These are phyloP conservation scores for Phylloporus sp. DNA, from an alignment of 1,284 basidiomycete species.

Conservation along the genomic window DNA sequence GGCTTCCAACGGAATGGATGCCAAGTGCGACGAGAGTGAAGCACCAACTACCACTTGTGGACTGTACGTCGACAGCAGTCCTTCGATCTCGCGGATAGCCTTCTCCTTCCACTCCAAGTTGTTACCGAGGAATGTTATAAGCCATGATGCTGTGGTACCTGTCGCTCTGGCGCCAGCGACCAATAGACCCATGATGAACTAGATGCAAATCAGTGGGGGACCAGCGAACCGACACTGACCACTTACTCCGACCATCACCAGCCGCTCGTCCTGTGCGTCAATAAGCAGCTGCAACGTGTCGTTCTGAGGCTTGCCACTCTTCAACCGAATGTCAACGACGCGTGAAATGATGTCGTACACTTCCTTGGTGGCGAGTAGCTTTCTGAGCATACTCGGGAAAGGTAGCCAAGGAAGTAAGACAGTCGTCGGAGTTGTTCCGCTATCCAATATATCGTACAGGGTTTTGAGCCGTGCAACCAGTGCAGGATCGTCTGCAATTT, in stretches of 20 bases:
- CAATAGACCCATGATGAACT: constrained; percentile 80
- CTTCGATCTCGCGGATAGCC: constrained; percentile 60
- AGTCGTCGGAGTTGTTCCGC: constrained; percentile 69
- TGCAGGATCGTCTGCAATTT: constrained; percentile 66
- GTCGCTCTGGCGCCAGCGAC: constrained; percentile 77
- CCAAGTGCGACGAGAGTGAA: constrained; percentile 52
- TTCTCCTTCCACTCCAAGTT: constrained; percentile 64
- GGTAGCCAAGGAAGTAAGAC: constrained; percentile 76
- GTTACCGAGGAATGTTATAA: constrained; percentile 67
- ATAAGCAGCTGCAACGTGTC: constrained; percentile 75
- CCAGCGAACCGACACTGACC: constrained; percentile 24
- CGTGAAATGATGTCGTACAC: constrained; percentile 68
- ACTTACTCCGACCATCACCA: constrained; percentile 69
- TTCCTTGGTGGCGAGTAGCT: constrained; percentile 68
- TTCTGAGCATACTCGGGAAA: constrained; percentile 67
- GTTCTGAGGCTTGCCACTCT: constrained; percentile 56
- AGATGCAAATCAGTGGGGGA: constrained; percentile 23
- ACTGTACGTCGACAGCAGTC: constrained; percentile 57
- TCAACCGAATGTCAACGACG: constrained; percentile 57
- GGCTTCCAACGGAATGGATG: constrained; percentile 62
- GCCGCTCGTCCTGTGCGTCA: constrained; percentile 65
- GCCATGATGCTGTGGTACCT: constrained; percentile 76
- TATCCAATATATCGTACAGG: constrained; percentile 68
- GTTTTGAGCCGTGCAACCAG: constrained; percentile 61
- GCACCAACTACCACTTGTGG: constrained; percentile 15